Evolutionary conservation across 352 stramenopile genomes (phyloP).

Genomic region (Phytophthora niederhauseri): DNA sequence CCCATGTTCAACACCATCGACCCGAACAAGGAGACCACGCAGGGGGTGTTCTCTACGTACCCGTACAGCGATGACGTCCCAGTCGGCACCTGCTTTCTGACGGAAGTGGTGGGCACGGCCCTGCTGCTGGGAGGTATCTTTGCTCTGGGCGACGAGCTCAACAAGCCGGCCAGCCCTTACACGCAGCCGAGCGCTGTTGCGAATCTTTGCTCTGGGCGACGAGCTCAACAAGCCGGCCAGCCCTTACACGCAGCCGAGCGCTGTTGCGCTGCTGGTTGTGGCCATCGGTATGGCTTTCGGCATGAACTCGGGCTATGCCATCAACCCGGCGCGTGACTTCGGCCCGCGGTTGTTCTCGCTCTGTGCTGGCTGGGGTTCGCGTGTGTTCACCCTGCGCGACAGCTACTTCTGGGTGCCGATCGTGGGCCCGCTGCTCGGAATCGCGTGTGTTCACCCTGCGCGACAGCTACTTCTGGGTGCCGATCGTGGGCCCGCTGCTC

Average conservation of each 20-base stretch:
- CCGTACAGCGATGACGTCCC: constrained; percentile 27
- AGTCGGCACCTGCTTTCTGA: constrained; percentile 45
- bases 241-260: constrained; percentile 34
- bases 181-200: constrained; percentile 40
- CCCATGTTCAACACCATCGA: constrained; percentile 52
- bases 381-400: constrained; percentile 30
- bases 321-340: constrained; percentile 60
- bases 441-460: too few species aligned
- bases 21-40: constrained; percentile 38
- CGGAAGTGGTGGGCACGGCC: constrained; percentile 53
- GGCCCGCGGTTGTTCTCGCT: constrained; percentile 42
- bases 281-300: constrained; percentile 68
- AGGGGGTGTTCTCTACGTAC: constrained; percentile 49
- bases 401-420: constrained; percentile 42
- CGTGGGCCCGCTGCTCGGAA: constrained; percentile 38
- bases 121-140: constrained; percentile 56
- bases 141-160: constrained; percentile 46
- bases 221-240: constrained; percentile 47
- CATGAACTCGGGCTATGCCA: constrained; percentile 62
- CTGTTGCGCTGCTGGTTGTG: constrained; percentile 51
- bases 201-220: constrained; percentile 54
- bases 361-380: constrained; percentile 42
- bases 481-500: constrained; percentile 35
- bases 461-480: constrained; percentile 43
- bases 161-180: constrained; percentile 46